Evolutionary conservation across 139 green algal species (phyloP).

Genomic region (Tetraselmis chui): DNA sequence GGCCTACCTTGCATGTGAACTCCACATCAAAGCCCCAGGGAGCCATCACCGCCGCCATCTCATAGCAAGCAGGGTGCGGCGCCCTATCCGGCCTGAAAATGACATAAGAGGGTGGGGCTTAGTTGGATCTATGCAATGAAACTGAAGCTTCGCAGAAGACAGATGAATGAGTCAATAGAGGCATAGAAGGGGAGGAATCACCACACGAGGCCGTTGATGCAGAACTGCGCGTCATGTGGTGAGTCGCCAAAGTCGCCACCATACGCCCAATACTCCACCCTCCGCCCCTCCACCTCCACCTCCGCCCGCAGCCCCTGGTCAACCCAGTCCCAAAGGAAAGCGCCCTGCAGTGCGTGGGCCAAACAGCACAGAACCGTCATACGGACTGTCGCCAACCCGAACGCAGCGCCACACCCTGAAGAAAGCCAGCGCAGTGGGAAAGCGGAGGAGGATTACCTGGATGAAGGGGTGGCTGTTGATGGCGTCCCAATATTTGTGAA

Average conservation of each 20-base stretch:
- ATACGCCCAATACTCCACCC: slow-evolving; percentile 72
- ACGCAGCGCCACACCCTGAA: no score
- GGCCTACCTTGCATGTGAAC: no score
- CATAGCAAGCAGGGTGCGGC: slow-evolving; percentile 61
- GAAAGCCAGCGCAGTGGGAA: background rate
- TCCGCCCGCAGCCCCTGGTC: slow-evolving; percentile 71
- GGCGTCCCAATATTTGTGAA: slow-evolving; percentile 81
- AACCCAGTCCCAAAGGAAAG: slow-evolving; percentile 98
- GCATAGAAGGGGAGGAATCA: no score
- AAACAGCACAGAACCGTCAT: no score
- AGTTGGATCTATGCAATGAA: no score
- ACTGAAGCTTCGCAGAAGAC: no score
- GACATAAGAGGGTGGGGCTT: no score
- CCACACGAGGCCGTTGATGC: slow-evolving; percentile 89
- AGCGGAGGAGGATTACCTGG: slow-evolving; percentile 25
- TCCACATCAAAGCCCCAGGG: background rate
- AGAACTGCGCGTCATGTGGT: slow-evolving; percentile 90
- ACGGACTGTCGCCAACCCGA: no score
- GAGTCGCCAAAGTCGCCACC: slow-evolving; percentile 90
- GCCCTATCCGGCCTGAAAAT: slow-evolving; percentile 50
- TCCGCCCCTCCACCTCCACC: slow-evolving; percentile 4
- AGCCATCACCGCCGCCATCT: slow-evolving; percentile 37
- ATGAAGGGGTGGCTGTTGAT: slow-evolving; percentile 53
- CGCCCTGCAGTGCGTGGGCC: no score
- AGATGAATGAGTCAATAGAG: no score